A percentile compares a stretch with the other conserved stretches of the same genome.
Evolutionary conservation across 352 stramenopile species (phyloP).

Genomic region (Phytophthora gonapodyides): DNA sequence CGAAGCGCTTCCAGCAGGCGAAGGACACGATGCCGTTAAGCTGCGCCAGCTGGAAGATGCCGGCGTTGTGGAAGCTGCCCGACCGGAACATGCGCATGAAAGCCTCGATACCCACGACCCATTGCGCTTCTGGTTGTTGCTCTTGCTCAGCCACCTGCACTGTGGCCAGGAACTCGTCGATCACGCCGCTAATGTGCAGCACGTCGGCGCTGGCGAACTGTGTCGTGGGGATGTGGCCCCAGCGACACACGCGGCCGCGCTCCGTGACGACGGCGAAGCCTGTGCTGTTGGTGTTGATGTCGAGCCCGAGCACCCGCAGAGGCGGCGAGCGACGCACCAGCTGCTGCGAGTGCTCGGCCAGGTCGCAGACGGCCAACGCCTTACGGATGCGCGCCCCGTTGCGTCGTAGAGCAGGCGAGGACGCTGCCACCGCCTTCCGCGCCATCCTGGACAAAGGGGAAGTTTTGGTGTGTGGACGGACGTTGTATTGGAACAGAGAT

Average conservation of each 20-base stretch:
- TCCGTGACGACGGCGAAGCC: conserved; percentile 73
- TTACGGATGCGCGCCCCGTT: conserved; percentile 59
- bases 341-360: conserved; percentile 26
- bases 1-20: conserved; percentile 70
- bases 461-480: neutral
- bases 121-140: conserved; percentile 28
- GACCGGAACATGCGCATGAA: conserved; percentile 86
- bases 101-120: conserved; percentile 83
- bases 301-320: conserved; percentile 71
- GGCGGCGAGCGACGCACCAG: conserved; percentile 38
- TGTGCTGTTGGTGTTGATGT: conserved; percentile 88
- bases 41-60: conserved; percentile 86
- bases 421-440: conserved; percentile 5
- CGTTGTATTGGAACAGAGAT: conserved; percentile 3
- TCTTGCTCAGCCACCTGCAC: conserved; percentile 36
- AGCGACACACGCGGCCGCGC: conserved; percentile 51
- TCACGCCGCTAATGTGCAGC: conserved; percentile 57
- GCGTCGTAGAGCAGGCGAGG: conserved; percentile 35
- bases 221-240: conserved; percentile 63
- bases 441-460: conserved; percentile 7
- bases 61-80: conserved; percentile 79
- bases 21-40: conserved; percentile 88
- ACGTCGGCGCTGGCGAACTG: conserved; percentile 71
- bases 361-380: conserved; percentile 44
- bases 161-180: conserved; percentile 47